Evolutionary conservation across 495 filamentous ascomycete species (phyloP), one percentile per base, ranked within the genome.

Genomic region (Annulohypoxylon bovei): DNA sequence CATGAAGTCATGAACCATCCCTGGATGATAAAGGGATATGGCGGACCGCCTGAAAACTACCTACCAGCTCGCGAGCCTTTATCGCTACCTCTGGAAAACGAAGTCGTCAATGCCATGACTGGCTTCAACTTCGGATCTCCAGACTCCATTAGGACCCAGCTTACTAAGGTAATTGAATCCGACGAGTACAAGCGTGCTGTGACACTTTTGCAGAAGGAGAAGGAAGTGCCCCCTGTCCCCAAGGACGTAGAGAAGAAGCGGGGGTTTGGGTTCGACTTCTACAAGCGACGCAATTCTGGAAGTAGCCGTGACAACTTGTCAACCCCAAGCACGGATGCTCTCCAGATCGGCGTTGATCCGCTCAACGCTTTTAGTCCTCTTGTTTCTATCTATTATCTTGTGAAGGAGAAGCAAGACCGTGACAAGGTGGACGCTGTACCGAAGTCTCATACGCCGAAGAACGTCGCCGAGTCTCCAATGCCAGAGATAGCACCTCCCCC

Each of bases 21-120:
- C 3, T 99, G 95, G 95, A 93, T 98, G 85, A 91, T 91, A 50
- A 99, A 99, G 80, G 94, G 94, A 18, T 98, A 93, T 77, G 89
- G 83, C 68, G 85, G 84, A 4, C 88, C 93, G 37, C 95, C 95
- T 16, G 95, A 99, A 50, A 99, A 98, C 71, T 91, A 91, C 65
- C 85, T 99, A 1, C 93, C 95, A 11, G 78, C 82, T 40, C 90
- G 95, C 28, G 94, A 98, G 68, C 93, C 95, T 32, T 75, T 99
- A 27, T 87, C 91, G 44, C 82, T 97, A 25, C 93, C 96, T 1
- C 82, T 99, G 23, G 95, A 99, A 76, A 83, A 87, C 0, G 88
- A 90, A 44, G 90, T 98, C 12, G 88, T 98, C 58, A 83, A 91
- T 61, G 93, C 92, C 67, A 99, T 99, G 95, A 97, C 92, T 2